Percentiles rank a stretch among this genome's conserved stretches.
phyloP scores from a whole-genome alignment of 768 basidiomycete genomes.

The Coprinellus micaceus region DNA sequence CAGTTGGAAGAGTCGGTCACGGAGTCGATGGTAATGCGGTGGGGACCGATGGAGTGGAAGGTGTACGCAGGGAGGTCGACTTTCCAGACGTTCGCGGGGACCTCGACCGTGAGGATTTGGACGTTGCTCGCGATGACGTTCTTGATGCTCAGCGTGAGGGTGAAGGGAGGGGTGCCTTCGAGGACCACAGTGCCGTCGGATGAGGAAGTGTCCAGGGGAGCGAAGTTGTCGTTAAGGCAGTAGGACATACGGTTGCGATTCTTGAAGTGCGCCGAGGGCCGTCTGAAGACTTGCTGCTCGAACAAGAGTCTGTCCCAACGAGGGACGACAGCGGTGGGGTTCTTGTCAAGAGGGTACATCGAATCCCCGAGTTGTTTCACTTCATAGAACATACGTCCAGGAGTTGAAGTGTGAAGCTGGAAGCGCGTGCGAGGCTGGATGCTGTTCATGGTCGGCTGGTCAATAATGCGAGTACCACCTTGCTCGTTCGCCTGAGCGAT shows the following conservation, averaged over 20 bases:
- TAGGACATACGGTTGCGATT: slow-evolving; percentile 62
- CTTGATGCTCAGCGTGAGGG: slow-evolving; percentile 67
- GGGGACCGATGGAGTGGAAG: slow-evolving; percentile 78
- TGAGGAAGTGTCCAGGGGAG: slow-evolving; percentile 47
- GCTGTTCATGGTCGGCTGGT: slow-evolving; percentile 79
- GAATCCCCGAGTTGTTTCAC: slow-evolving; percentile 86
- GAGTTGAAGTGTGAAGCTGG: slow-evolving; percentile 71
- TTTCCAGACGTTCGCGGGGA: slow-evolving; percentile 58
- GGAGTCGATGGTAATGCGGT: slow-evolving; percentile 73
- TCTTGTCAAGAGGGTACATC: slow-evolving; percentile 74
- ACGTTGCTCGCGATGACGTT: slow-evolving; percentile 71
- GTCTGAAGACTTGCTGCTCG: slow-evolving; percentile 79
- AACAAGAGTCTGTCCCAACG: slow-evolving; percentile 68
- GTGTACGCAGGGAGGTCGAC: slow-evolving; percentile 64
- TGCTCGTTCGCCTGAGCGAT: slow-evolving; percentile 66
- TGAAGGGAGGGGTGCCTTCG: slow-evolving; percentile 85
- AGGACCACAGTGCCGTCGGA: slow-evolving; percentile 64
- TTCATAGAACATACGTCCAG: slow-evolving; percentile 85
- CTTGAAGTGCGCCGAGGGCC: slow-evolving; percentile 80
- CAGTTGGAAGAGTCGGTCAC: slow-evolving; percentile 81
- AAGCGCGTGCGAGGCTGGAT: slow-evolving; percentile 78
- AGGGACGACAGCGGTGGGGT: slow-evolving; percentile 59
- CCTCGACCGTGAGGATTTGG: slow-evolving; percentile 52
- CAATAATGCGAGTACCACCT: slow-evolving; percentile 67
- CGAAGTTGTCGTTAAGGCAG: slow-evolving; percentile 70